Percentiles rank a stretch among this genome's conserved stretches.
Conservation (phyloP, 768 basidiomycete genomes). For the Exidia glandulosa region DNA sequence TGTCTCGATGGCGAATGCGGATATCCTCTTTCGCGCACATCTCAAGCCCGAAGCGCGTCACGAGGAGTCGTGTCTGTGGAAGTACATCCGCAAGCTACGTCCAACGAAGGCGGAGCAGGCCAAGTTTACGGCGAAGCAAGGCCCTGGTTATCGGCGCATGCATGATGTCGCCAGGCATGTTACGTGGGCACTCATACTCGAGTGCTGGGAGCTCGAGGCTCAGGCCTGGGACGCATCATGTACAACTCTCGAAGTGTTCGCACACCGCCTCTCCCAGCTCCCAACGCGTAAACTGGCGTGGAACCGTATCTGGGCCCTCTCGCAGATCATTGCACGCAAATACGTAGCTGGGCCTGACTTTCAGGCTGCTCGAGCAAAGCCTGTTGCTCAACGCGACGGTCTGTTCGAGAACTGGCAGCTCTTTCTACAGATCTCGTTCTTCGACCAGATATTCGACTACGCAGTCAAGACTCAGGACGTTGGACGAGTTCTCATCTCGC, state of each 20-base stretch:
- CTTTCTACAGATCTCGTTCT: not conserved
- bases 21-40: conserved; percentile 12
- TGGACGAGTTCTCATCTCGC: not conserved
- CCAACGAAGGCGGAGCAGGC: conserved; percentile 24
- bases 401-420: not conserved
- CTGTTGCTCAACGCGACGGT: not conserved
- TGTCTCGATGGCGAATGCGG: conserved; percentile 21
- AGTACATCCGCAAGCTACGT: conserved; percentile 6
- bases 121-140: conserved; percentile 4
- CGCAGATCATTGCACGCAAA: not conserved
- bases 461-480: not conserved
- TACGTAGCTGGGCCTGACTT: not conserved
- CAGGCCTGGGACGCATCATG: not conserved
- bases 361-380: not conserved
- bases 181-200: conserved; percentile 16
- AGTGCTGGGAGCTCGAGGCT: conserved; percentile 17
- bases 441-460: not conserved
- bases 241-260: not conserved
- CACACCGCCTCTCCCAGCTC: not conserved
- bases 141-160: conserved; percentile 25
- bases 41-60: conserved; percentile 4
- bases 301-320: not conserved
- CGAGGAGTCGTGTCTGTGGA: conserved; percentile 5
- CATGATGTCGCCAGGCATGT: conserved; percentile 25
- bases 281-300: not conserved